A percentile compares a stretch with the other conserved stretches of the same genome.
phyloP scores from a whole-genome alignment of 164 flowering plant species.

The Liriodendron chinense region DNA sequence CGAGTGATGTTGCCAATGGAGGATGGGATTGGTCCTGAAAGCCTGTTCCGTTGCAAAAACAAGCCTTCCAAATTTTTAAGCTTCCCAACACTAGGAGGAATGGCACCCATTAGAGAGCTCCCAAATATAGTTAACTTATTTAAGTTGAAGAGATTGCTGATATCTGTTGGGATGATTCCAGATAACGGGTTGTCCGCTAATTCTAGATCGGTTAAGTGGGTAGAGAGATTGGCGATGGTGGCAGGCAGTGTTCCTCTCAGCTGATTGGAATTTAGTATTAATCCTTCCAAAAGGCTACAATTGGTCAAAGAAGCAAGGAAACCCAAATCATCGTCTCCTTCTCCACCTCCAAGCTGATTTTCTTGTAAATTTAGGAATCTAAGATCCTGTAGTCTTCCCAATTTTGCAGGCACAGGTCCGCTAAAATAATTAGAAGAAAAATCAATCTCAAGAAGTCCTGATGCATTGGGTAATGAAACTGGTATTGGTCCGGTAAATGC shows the following conservation, averaged over 20 bases:
- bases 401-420: slow-evolving; percentile 4
- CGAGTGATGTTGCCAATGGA: too few relatives aligned
- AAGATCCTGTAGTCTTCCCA: background rate
- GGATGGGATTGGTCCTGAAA: too few relatives aligned
- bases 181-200: slow-evolving; percentile 24
- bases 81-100: slow-evolving; percentile 28
- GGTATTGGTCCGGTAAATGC: slow-evolving; percentile 44
- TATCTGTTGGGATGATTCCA: slow-evolving; percentile 42
- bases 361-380: background rate
- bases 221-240: slow-evolving; percentile 51
- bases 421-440: slow-evolving; percentile 28
- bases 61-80: slow-evolving; percentile 5
- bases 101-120: slow-evolving; percentile 17
- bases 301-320: slow-evolving; percentile 36
- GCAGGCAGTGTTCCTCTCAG: slow-evolving; percentile 43
- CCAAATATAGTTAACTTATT: slow-evolving; percentile 23
- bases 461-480: slow-evolving; percentile 36
- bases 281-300: slow-evolving; percentile 23
- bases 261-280: slow-evolving; percentile 36
- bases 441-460: slow-evolving; percentile 27
- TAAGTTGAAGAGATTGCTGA: slow-evolving; percentile 30
- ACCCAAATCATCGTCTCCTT: slow-evolving; percentile 16
- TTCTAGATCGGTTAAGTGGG: slow-evolving; percentile 20
- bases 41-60: too few relatives aligned
- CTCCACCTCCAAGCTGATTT: background rate